Evolutionary conservation across 2,329 filamentous ascomycete genomes (phyloP), one percentile per base, ranked within the genome.

Genomic region (Dendrostoma leiphaemia): DNA sequence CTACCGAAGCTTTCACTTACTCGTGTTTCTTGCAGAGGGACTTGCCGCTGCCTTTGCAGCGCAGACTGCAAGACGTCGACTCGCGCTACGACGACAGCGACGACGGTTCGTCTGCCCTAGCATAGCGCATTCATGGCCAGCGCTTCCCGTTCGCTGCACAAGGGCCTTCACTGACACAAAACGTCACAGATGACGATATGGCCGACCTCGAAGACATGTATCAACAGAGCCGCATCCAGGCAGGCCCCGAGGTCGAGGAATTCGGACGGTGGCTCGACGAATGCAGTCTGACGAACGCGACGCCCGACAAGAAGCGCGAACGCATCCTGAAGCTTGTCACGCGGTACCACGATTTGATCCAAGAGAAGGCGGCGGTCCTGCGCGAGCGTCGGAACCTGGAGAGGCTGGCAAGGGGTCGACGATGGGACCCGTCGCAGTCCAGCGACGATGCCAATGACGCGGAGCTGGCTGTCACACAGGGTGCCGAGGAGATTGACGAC

Each of bases 191-290:
- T 48, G 62, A 67, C 32, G 63, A 65, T 31, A 66, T 69, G 61
- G 62, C 62, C 44, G 63, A 62, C 31, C 61, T 68, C 51, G 68
- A 71, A 51, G 63, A 64, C n/a, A 63, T 61, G 10, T 67, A 64
- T 49, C 64, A 65, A 48, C 58, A 65, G 47, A 61, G 53, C 59
- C 56, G 59, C 54, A 82, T 90, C 61, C 80, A 82, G 40, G 84
- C 90, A 29, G 88, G 89, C 48, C 84, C 86, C 58, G 91, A 96
- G 70, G 90, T 96, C 56, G 91, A 96, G 72, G 81, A 84, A 41
- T 97, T 97, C 67, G 91, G 92, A 34, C 87, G 89, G 66, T 83
- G 84, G 48, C 80, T 97, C 21, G 92, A 97, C 71, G 81, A 84
- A 51, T 93, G 91, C 61, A 69, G 80, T 75, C 71, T 85, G 64